Percentiles rank a stretch among this genome's conserved stretches.
Conservation (phyloP, 2,329 filamentous ascomycete species). For the Talaromyces sp. region DNA sequence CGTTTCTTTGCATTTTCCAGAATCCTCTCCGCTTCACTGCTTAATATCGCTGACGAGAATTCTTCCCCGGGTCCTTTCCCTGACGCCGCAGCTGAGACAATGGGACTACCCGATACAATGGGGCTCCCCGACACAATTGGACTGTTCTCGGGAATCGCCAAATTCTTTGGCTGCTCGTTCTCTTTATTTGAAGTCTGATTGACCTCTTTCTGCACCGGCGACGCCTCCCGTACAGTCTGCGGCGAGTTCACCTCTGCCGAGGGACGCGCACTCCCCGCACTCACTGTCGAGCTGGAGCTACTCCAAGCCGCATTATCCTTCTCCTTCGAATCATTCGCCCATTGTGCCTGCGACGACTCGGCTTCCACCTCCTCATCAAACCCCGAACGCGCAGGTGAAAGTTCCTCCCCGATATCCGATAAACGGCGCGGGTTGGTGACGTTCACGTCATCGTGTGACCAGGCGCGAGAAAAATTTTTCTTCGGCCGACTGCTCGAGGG, state of each 20-base stretch:
- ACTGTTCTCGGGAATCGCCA: conserved; percentile 9
- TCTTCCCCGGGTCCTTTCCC: conserved; percentile 57
- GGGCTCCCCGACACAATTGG: background rate
- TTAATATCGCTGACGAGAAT: conserved; percentile 74
- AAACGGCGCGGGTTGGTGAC: conserved; percentile 40
- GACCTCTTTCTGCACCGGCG: conserved; percentile 7
- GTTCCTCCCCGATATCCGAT: conserved; percentile 51
- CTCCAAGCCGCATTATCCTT: conserved; percentile 41
- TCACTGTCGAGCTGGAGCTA: conserved; percentile 43
- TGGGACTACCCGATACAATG: conserved; percentile 15
- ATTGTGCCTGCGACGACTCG: conserved; percentile 1
- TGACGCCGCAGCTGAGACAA: conserved; percentile 42
- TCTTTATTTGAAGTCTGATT: conserved; percentile 7
- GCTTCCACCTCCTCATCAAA: conserved; percentile 16
- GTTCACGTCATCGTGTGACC: conserved; percentile 41
- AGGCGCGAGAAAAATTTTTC: conserved; percentile 37
- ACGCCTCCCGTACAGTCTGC: conserved; percentile 8
- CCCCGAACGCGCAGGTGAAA: conserved; percentile 29
- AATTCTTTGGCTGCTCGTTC: background rate
- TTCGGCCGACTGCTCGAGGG: conserved; percentile 23
- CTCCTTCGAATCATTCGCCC: conserved; percentile 24
- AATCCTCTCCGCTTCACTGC: conserved; percentile 83
- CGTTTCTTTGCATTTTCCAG: conserved; percentile 89
- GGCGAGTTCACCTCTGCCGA: conserved; percentile 19
- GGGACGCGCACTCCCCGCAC: conserved; percentile 29